These are phyloP conservation scores for Epichloe scottii DNA, from an alignment of 2,329 filamentous ascomycete genomes.

Conservation along the genomic window DNA sequence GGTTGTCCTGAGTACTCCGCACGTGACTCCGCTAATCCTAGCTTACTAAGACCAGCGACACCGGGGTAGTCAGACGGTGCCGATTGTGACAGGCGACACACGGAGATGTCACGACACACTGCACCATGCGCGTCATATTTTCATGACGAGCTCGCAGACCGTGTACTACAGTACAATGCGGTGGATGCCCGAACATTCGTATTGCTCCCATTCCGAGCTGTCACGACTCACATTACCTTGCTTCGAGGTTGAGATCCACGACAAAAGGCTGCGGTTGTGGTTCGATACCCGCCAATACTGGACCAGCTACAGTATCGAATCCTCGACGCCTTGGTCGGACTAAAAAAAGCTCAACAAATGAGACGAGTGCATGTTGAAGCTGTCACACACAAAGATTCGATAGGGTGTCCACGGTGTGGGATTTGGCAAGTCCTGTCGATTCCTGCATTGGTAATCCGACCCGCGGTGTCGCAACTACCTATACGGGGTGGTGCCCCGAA, in stretches of 20 bases:
- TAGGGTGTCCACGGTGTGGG: background rate
- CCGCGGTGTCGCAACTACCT: background rate
- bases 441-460: background rate
- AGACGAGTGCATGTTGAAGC: background rate
- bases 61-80: background rate
- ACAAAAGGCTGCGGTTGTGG: background rate
- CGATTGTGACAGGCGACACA: background rate
- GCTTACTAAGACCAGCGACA: too few relatives aligned
- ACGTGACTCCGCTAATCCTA: too few relatives aligned
- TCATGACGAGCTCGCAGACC: background rate
- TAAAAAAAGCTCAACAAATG: background rate
- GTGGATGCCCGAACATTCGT: background rate
- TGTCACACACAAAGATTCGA: background rate
- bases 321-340: background rate
- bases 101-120: background rate
- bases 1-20: too few relatives aligned
- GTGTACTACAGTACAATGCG: background rate
- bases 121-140: conserved; percentile 5
- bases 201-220: background rate
- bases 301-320: too few relatives aligned
- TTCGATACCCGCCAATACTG: background rate
- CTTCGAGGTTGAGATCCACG: background rate
- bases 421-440: background rate
- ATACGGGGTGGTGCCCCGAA: conserved; percentile 14
- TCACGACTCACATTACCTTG: background rate